These are phyloP conservation scores for Colletotrichum aenigma DNA, from an alignment of 2,329 filamentous ascomycete genomes.

Conservation along the genomic window DNA sequence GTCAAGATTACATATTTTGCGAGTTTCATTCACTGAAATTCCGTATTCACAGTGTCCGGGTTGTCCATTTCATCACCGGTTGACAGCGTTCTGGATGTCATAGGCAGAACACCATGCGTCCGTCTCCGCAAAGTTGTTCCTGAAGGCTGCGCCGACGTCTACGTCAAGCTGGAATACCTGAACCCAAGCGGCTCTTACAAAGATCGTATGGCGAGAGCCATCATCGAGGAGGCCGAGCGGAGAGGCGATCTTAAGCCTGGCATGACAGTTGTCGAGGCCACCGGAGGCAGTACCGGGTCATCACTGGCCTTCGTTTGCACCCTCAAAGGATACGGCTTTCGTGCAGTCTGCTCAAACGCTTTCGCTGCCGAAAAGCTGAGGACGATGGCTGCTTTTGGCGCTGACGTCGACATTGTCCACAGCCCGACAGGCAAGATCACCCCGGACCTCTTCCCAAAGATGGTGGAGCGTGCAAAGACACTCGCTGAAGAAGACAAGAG, in stretches of 20 bases:
- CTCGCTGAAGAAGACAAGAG: neutral
- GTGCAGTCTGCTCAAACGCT: neutral
- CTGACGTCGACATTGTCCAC: constrained; percentile 4
- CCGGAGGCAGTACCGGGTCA: constrained; percentile 17
- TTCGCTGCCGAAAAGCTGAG: constrained; percentile 16
- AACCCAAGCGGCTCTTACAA: constrained; percentile 19
- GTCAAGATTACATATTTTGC: neutral
- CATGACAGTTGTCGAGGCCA: constrained; percentile 12
- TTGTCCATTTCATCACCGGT: neutral
- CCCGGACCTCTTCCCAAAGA: constrained; percentile 1
- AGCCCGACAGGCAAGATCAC: constrained; percentile 12
- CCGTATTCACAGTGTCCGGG: neutral
- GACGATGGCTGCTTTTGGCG: constrained; percentile 17
- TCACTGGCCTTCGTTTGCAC: constrained; percentile 19
- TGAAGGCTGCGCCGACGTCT: constrained; percentile 5
- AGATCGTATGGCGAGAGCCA: constrained; percentile 12
- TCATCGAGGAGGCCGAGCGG: constrained; percentile 9
- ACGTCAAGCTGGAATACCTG: constrained; percentile 14
- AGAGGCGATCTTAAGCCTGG: neutral
- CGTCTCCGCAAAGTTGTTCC: constrained; percentile 7
- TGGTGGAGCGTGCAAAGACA: neutral
- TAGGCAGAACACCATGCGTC: constrained; percentile 15
- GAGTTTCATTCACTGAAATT: neutral
- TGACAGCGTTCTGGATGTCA: neutral
- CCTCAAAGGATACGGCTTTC: constrained; percentile 27